Evolutionary conservation across 352 stramenopile genomes (phyloP).

Genomic region (Globisporangium okanoganense): DNA sequence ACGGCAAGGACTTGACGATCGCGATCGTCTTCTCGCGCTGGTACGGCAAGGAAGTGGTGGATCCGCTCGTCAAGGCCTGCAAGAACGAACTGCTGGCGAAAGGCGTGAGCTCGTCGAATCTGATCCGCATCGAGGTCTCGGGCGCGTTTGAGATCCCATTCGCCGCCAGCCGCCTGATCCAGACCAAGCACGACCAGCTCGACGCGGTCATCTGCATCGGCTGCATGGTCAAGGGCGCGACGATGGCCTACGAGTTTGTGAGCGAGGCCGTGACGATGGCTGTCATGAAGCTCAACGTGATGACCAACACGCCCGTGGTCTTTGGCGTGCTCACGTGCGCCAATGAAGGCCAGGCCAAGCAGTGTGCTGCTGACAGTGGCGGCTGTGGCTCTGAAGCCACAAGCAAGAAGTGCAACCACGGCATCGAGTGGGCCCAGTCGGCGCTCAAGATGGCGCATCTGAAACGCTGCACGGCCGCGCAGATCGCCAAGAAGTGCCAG

Average conservation of each 20-base stretch:
- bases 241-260: constrained; percentile 98
- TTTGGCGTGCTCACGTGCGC: constrained; percentile 93
- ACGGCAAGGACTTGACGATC: constrained; percentile 33
- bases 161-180: constrained; percentile 76
- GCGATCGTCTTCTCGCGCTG: constrained; percentile 60
- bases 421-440: constrained; percentile 58
- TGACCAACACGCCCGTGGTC: constrained; percentile 80
- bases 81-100: constrained; percentile 54
- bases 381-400: constrained; percentile 23
- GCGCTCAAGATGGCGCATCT: constrained; percentile 90
- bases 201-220: constrained; percentile 95
- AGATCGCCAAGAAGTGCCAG: constrained; percentile 25
- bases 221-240: constrained; percentile 93
- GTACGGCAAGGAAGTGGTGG: constrained; percentile 48
- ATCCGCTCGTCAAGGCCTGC: constrained; percentile 43
- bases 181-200: constrained; percentile 74
- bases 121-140: constrained; percentile 76
- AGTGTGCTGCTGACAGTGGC: constrained; percentile 39
- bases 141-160: constrained; percentile 96
- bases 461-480: constrained; percentile 34
- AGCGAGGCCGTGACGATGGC: constrained; percentile 90
- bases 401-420: constrained; percentile 48
- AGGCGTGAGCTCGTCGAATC: constrained; percentile 38
- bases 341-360: constrained; percentile 89
- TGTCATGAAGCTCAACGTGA: constrained; percentile 95